Evolutionary conservation across 2,329 filamentous ascomycete genomes (phyloP).

Genomic region (Proliferodiscus dingleyae): DNA sequence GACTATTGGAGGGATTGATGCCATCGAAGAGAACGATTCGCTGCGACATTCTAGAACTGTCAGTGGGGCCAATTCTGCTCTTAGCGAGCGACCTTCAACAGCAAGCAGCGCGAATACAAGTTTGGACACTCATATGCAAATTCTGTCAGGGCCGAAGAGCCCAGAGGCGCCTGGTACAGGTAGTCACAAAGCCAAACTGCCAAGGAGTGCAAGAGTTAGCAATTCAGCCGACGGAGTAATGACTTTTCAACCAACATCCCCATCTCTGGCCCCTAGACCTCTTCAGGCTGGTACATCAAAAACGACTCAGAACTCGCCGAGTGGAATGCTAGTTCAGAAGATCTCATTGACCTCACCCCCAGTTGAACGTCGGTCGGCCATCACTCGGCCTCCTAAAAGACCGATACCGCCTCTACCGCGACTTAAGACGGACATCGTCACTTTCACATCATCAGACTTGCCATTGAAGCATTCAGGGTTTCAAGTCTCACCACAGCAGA

Average conservation of each 20-base stretch:
- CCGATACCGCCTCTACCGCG: neutral
- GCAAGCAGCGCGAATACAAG: conserved; percentile 11
- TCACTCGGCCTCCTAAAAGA: neutral
- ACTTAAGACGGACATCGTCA: neutral
- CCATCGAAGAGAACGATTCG: neutral
- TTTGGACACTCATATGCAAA: neutral
- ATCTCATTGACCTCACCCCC: neutral
- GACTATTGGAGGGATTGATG: no score
- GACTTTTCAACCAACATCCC: neutral
- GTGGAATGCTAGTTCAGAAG: neutral
- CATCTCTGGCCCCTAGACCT: neutral
- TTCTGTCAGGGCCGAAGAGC: conserved; percentile 1
- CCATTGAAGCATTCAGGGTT: neutral
- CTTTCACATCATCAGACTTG: neutral
- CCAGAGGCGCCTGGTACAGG: neutral
- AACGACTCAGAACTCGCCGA: neutral
- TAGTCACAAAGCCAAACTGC: neutral
- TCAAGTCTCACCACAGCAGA: neutral
- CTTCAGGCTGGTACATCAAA: neutral
- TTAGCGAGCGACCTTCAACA: conserved; percentile 2
- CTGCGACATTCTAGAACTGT: neutral
- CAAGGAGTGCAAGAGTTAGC: neutral
- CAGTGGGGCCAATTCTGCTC: neutral
- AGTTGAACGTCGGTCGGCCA: neutral
- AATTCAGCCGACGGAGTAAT: neutral